A percentile compares a stretch with the other conserved stretches of the same genome.
phyloP scores from a whole-genome alignment of 768 basidiomycete genomes.

The Lentinula sp. region DNA sequence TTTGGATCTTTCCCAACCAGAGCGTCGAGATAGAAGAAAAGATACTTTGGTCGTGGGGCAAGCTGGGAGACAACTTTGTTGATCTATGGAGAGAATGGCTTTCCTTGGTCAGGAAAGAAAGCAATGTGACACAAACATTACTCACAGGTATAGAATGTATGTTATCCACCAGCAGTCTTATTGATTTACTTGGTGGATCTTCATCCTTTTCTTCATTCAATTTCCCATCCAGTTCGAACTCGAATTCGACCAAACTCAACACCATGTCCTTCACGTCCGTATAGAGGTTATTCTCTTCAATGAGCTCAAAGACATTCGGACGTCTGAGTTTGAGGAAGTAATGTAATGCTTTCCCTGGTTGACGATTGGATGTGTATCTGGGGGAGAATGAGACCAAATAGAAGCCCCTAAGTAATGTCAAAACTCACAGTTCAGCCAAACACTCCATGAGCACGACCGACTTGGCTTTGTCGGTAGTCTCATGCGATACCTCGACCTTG shows the following conservation, averaged over 20 bases:
- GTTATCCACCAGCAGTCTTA: conserved; percentile 85
- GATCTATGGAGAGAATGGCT: conserved; percentile 44
- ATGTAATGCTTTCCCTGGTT: conserved; percentile 90
- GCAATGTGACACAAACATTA: conserved; percentile 1
- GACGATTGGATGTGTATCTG: conserved; percentile 82
- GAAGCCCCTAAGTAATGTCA: not conserved
- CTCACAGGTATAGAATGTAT: conserved; percentile 92
- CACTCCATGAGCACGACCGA: conserved; percentile 84
- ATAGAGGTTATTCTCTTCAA: conserved; percentile 89
- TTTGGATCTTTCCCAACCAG: conserved; percentile 74
- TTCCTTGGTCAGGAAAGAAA: not conserved
- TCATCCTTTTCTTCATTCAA: conserved; percentile 24
- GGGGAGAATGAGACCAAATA: not conserved
- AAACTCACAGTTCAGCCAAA: conserved; percentile 76
- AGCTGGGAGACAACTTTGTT: conserved; percentile 86
- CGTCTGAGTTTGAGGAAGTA: conserved; percentile 83
- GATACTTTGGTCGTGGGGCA: conserved; percentile 64
- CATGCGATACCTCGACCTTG: conserved; percentile 26
- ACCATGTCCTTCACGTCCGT: conserved; percentile 94
- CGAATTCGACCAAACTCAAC: conserved; percentile 80
- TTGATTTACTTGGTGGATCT: conserved; percentile 60
- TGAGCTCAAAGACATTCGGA: conserved; percentile 90
- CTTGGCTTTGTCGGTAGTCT: conserved; percentile 11
- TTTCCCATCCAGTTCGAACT: conserved; percentile 75
- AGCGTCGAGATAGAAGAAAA: conserved; percentile 91